phyloP scores from a whole-genome alignment of 23 red algal species.

The Agarophyton chilense region DNA sequence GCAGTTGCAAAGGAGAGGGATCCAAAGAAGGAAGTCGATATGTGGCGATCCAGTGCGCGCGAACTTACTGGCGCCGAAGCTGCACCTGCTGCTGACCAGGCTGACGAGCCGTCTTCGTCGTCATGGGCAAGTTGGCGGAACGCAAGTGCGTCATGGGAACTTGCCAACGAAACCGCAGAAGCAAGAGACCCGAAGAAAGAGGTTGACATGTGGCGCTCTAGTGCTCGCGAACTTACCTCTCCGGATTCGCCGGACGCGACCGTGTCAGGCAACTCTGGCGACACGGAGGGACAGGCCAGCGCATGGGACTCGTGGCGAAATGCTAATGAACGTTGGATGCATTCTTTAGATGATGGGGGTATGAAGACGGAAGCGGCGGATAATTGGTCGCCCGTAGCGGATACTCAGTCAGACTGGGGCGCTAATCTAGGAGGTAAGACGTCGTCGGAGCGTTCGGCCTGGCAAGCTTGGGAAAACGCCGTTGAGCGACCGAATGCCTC shows the following conservation, averaged over 20 bases:
- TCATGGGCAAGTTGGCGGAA: constrained; percentile 55
- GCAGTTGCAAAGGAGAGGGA: constrained; percentile 24
- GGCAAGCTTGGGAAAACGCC: constrained; percentile 44
- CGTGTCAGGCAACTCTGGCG: background rate
- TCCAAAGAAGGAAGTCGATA: constrained; percentile 75
- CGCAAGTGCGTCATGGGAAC: constrained; percentile 30
- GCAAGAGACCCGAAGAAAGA: constrained; percentile 69
- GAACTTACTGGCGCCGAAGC: constrained; percentile 12
- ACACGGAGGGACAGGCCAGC: background rate
- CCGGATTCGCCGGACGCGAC: background rate
- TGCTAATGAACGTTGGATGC: constrained; percentile 40
- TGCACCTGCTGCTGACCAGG: background rate
- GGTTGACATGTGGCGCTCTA: constrained; percentile 80
- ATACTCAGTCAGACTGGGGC: constrained; percentile 42
- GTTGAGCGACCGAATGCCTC: background rate
- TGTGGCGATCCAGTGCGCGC: constrained; percentile 68
- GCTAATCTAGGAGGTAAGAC: constrained; percentile 20
- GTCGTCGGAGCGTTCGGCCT: constrained; percentile 52
- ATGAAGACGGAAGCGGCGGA: background rate
- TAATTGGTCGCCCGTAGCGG: background rate
- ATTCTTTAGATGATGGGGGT: background rate
- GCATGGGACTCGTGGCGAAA: constrained; percentile 47
- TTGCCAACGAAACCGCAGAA: background rate
- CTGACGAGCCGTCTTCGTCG: background rate
- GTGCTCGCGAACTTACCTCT: constrained; percentile 48